Conservation (phyloP, 2,329 filamentous ascomycete genomes). For the Claviceps africana region DNA sequence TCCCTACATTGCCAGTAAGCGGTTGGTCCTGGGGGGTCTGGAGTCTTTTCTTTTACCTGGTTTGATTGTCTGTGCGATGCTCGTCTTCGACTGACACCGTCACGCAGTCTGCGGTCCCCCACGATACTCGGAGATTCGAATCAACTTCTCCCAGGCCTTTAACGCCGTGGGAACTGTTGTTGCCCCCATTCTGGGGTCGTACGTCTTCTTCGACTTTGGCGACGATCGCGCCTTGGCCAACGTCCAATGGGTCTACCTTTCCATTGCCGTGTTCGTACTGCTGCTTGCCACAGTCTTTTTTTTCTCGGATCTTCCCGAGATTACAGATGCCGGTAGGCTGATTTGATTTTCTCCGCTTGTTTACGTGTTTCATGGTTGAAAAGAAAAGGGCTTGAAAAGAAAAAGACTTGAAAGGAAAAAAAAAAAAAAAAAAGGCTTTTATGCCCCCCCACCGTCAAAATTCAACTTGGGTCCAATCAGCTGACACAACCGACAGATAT, state of each 20-base stretch:
- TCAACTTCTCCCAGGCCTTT: constrained; percentile 65
- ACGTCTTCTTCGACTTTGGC: constrained; percentile 55
- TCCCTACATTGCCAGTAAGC: constrained; percentile 48
- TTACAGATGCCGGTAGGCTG: constrained; percentile 36
- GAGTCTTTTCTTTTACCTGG: not conserved
- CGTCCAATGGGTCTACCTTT: constrained; percentile 66
- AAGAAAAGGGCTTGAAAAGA: too few relatives aligned
- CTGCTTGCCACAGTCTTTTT: constrained; percentile 53
- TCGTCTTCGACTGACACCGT: not conserved
- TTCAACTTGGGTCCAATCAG: not conserved
- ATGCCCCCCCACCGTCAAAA: not conserved
- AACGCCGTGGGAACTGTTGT: constrained; percentile 63
- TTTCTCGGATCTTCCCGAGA: constrained; percentile 54
- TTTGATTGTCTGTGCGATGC: not conserved
- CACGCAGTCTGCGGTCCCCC: constrained; percentile 40
- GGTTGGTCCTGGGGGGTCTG: too few relatives aligned
- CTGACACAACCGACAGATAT: constrained; percentile 36
- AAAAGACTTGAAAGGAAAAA: too few relatives aligned
- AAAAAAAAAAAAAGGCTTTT: too few relatives aligned
- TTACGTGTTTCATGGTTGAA: too few relatives aligned
- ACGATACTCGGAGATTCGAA: constrained; percentile 55
- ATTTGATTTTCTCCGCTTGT: not conserved
- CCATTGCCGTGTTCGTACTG: constrained; percentile 58
- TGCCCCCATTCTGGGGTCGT: constrained; percentile 57
- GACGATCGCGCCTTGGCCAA: constrained; percentile 44